Conservation (phyloP, 2,329 filamentous ascomycete genomes). For the Decorospora gaudefroyi region DNA sequence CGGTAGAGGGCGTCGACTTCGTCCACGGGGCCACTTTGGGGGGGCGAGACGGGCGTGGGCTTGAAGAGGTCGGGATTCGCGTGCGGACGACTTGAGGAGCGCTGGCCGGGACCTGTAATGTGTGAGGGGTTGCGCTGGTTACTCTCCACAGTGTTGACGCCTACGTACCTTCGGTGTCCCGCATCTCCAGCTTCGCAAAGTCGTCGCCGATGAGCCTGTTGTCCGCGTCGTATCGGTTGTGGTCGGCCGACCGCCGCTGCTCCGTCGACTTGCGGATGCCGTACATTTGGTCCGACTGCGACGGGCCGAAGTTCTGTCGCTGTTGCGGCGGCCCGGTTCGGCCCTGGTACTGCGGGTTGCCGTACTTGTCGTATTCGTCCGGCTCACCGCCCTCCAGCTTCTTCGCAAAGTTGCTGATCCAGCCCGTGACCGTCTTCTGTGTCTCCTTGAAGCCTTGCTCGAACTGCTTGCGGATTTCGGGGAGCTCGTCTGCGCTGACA, state of each 20-base stretch:
- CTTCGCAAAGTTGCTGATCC: constrained; percentile 91
- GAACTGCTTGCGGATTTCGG: constrained; percentile 88
- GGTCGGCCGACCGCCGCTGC: constrained; percentile 74
- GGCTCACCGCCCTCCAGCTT: constrained; percentile 81
- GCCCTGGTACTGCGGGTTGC: constrained; percentile 41
- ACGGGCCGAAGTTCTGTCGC: constrained; percentile 47
- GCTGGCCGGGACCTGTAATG: constrained; percentile 53
- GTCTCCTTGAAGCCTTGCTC: constrained; percentile 94
- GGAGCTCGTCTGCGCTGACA: constrained; percentile 75
- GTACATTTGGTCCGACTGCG: constrained; percentile 48
- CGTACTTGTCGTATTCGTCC: constrained; percentile 64
- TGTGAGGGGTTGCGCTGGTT: constrained; percentile 3
- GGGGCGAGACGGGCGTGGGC: constrained; percentile 59
- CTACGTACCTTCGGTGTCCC: constrained; percentile 61
- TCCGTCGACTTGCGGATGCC: constrained; percentile 49
- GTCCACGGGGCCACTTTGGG: constrained; percentile 68
- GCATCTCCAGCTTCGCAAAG: constrained; percentile 70
- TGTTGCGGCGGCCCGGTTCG: constrained; percentile 33
- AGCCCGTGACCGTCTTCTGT: constrained; percentile 87
- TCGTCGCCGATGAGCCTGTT: constrained; percentile 88
- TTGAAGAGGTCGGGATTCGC: constrained; percentile 83
- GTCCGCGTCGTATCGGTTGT: constrained; percentile 91
- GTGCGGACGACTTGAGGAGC: constrained; percentile 65
- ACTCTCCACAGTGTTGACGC: neutral
- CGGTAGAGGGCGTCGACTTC: constrained; percentile 79